Conservation (phyloP, 2,329 filamentous ascomycete genomes). For the Ascochyta rabiei region DNA sequence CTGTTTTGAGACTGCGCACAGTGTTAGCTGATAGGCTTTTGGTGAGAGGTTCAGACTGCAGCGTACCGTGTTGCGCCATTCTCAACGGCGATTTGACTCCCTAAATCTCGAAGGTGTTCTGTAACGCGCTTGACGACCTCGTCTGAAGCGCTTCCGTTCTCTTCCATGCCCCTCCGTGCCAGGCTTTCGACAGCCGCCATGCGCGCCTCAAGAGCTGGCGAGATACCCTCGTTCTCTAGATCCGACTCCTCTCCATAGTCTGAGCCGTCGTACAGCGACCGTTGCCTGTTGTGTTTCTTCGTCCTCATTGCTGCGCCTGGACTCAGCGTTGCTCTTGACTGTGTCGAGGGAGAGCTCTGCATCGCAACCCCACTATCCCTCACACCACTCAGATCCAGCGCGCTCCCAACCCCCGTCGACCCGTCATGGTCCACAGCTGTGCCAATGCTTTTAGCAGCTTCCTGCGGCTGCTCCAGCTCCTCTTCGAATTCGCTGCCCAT, state of each 20-base stretch:
- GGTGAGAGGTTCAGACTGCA: background rate
- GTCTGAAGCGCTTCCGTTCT: conserved; percentile 68
- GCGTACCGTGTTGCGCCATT: conserved; percentile 71
- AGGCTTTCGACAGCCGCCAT: conserved; percentile 76
- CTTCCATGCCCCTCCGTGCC: conserved; percentile 67
- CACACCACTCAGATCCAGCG: conserved; percentile 40
- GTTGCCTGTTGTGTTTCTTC: conserved; percentile 50
- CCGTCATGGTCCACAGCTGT: conserved; percentile 46
- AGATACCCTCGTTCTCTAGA: conserved; percentile 70
- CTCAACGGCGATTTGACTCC: conserved; percentile 74
- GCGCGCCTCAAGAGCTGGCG: conserved; percentile 68
- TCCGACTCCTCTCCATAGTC: conserved; percentile 77
- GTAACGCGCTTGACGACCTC: conserved; percentile 72
- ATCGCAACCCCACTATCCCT: conserved; percentile 56
- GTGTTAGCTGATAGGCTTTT: conserved; percentile 20
- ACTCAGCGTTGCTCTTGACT: conserved; percentile 45
- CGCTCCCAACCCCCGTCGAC: conserved; percentile 28
- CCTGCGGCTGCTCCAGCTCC: conserved; percentile 36
- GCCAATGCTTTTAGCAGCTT: conserved; percentile 32
- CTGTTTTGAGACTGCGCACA: conserved; percentile 69
- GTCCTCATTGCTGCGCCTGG: conserved; percentile 41
- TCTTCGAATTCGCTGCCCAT: conserved; percentile 51
- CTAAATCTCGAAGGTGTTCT: conserved; percentile 72
- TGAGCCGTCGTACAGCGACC: conserved; percentile 70
- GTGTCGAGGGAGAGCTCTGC: conserved; percentile 46